These are phyloP conservation scores for Gossypium herbaceum DNA, from an alignment of 345 rosid genomes.

Conservation along the genomic window DNA sequence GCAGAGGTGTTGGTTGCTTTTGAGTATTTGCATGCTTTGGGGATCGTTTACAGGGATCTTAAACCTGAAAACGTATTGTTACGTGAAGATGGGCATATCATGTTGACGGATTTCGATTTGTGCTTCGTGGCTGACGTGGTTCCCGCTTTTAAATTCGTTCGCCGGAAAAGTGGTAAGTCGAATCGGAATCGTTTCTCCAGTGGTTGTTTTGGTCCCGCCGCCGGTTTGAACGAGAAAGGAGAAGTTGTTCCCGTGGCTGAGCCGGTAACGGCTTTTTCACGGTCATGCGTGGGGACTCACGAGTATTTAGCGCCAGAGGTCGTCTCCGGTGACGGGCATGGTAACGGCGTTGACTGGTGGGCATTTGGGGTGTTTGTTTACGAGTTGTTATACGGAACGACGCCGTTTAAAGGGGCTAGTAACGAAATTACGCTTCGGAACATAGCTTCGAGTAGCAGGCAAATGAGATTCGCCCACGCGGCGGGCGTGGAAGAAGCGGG, in stretches of 20 bases:
- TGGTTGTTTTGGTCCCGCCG: conserved; percentile 28
- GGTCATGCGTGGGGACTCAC: conserved; percentile 87
- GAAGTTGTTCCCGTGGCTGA: conserved; percentile 49
- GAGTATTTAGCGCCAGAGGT: conserved; percentile 93
- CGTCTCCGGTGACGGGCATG: conserved; percentile 73
- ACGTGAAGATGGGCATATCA: conserved; percentile 77
- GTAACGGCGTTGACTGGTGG: conserved; percentile 97
- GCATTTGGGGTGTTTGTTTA: conserved; percentile 72
- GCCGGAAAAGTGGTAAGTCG: neutral
- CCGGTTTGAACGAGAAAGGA: conserved; percentile 23
- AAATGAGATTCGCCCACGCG: conserved; percentile 35
- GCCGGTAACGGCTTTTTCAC: conserved; percentile 55
- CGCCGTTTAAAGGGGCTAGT: conserved; percentile 76
- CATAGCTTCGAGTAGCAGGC: conserved; percentile 37
- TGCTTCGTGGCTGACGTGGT: conserved; percentile 53
- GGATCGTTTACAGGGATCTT: conserved; percentile 81
- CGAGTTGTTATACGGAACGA: conserved; percentile 67
- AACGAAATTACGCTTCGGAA: conserved; percentile 75
- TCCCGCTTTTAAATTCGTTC: conserved; percentile 38
- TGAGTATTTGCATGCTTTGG: conserved; percentile 82
- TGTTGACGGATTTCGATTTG: conserved; percentile 83
- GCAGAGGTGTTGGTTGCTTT: conserved; percentile 80
- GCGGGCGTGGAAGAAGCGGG: conserved; percentile 40
- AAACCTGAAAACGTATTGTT: conserved; percentile 88
- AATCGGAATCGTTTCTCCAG: conserved; percentile 13